These are phyloP conservation scores for Candida germanica DNA, from an alignment of 805 yeast genomes.

Conservation along the genomic window DNA sequence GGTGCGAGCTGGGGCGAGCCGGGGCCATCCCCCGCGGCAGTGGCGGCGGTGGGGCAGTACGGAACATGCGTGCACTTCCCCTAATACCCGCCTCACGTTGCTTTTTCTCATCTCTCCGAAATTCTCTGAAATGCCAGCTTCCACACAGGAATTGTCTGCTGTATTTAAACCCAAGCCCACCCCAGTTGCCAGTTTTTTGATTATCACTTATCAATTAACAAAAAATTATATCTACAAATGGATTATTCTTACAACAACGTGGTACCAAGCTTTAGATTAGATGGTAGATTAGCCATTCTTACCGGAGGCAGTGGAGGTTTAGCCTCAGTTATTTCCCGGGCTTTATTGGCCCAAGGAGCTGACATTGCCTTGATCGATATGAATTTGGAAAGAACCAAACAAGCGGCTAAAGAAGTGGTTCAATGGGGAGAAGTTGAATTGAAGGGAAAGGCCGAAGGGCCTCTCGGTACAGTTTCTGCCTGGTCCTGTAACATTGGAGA, in stretches of 20 bases:
- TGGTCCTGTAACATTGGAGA: conserved; percentile 77
- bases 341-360: conserved; percentile 73
- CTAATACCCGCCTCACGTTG: conserved; percentile 7
- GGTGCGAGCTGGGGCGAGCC: too few species aligned
- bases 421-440: conserved; percentile 46
- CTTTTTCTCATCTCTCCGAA: conserved; percentile 9
- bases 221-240: conserved; percentile 12
- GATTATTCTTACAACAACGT: conserved; percentile 42
- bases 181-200: conserved; percentile 1
- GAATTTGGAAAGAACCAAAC: conserved; percentile 54
- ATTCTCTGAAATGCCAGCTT: conserved; percentile 4
- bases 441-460: conserved; percentile 31
- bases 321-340: conserved; percentile 61
- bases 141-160: conserved; percentile 1
- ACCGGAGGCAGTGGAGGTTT: conserved; percentile 86
- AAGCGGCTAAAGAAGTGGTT: conserved; percentile 49
- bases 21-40: too few species aligned
- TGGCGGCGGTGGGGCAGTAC: too few species aligned
- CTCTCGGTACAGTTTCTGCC: conserved; percentile 47
- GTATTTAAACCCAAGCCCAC: conserved; percentile 4
- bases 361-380: conserved; percentile 71
- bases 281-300: conserved; percentile 66
- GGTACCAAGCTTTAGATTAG: conserved; percentile 64
- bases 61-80: background rate
- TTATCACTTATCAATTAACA: background rate